phyloP scores from a whole-genome alignment of 2,329 filamentous ascomycete genomes.

The Teratosphaeria gauchensis region DNA sequence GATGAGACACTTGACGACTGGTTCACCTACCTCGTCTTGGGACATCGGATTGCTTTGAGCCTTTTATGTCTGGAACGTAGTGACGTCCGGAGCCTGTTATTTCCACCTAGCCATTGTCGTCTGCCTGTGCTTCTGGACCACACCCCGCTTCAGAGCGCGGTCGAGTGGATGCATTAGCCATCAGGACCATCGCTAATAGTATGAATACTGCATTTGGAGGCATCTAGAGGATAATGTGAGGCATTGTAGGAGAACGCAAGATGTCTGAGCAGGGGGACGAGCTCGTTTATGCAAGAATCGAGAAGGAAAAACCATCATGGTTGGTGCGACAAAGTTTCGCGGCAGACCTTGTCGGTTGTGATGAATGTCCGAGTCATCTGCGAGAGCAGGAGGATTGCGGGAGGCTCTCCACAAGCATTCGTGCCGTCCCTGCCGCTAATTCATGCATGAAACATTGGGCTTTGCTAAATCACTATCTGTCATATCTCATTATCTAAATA shows the following conservation, averaged over 20 bases:
- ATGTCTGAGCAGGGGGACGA: not conserved
- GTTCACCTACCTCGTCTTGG: not conserved
- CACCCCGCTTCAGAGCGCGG: not conserved
- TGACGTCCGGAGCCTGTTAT: not conserved
- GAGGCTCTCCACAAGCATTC: not conserved
- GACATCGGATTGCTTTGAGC: not conserved
- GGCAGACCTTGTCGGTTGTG: not conserved
- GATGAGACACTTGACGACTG: too few relatives aligned
- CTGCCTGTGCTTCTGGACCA: not conserved
- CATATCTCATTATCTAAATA: too few relatives aligned
- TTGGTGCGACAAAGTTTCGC: not conserved
- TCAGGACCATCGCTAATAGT: not conserved
- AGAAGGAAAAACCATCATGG: not conserved
- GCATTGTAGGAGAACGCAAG: not conserved
- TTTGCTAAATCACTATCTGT: too few relatives aligned
- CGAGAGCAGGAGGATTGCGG: not conserved
- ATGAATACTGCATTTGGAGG: not conserved
- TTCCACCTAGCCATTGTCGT: not conserved
- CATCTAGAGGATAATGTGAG: not conserved
- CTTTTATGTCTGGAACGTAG: not conserved
- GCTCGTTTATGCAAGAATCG: not conserved
- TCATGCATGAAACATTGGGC: too few relatives aligned
- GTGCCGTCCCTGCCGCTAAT: not conserved
- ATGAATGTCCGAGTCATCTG: not conserved
- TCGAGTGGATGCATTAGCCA: not conserved